Evolutionary conservation across 2,329 filamentous ascomycete species (phyloP).

Genomic region (Celoporthe dispersa): DNA sequence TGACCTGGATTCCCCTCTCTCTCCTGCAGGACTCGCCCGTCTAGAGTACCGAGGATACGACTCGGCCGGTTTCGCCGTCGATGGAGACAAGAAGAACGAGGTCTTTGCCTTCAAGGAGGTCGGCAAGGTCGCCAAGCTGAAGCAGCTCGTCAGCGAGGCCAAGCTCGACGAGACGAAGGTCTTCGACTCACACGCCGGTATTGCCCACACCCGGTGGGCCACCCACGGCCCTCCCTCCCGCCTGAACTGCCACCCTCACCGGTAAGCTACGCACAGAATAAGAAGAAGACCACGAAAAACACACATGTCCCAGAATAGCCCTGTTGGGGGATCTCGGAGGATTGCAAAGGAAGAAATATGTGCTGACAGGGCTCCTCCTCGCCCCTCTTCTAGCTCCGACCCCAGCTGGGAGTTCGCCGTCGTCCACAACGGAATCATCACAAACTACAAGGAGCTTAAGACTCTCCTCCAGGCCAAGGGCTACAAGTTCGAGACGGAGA

Average conservation of each 20-base stretch:
- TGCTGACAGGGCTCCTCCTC: slow-evolving; percentile 11
- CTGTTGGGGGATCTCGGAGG: background rate
- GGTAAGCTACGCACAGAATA: slow-evolving; percentile 59
- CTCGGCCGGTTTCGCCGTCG: slow-evolving; percentile 92
- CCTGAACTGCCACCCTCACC: slow-evolving; percentile 96
- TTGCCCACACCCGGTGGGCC: slow-evolving; percentile 98
- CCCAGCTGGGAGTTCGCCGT: slow-evolving; percentile 94
- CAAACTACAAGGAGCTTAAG: slow-evolving; percentile 99
- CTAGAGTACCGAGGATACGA: slow-evolving; percentile 99
- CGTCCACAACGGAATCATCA: slow-evolving; percentile 99
- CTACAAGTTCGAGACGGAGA: slow-evolving; percentile 98
- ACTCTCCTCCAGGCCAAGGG: slow-evolving; percentile 91
- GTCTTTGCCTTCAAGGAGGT: slow-evolving; percentile 98
- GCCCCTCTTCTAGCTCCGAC: slow-evolving; percentile 70
- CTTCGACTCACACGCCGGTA: slow-evolving; percentile 97
- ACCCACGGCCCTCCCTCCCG: slow-evolving; percentile 95
- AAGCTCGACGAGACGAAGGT: slow-evolving; percentile 87
- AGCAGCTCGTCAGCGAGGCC: slow-evolving; percentile 84
- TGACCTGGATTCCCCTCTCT: slow-evolving; percentile 22
- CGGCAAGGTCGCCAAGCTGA: slow-evolving; percentile 97
- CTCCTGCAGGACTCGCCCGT: slow-evolving; percentile 76
- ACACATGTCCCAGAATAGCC: background rate
- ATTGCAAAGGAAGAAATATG: background rate
- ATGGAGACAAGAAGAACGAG: slow-evolving; percentile 99
- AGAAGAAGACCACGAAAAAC: background rate